A percentile compares a stretch with the other conserved stretches of the same genome.
phyloP scores from a whole-genome alignment of 106 monocot species.

The Platanthera guangdongensis region DNA sequence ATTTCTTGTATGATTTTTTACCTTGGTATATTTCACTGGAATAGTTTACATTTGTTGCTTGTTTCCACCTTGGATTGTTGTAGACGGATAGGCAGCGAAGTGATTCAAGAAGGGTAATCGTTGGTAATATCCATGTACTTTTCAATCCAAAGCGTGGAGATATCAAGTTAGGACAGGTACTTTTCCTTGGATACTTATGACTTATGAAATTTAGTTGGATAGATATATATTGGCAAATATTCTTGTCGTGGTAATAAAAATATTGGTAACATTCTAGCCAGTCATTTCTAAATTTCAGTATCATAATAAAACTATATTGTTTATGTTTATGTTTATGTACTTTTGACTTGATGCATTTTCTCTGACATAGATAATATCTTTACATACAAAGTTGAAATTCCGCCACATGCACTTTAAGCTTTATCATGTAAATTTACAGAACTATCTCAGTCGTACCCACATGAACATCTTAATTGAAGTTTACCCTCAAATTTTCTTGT shows the following conservation, averaged over 20 bases:
- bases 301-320: background rate
- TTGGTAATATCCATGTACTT: slow-evolving; percentile 65
- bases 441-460: too few species aligned
- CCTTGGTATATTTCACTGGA: background rate
- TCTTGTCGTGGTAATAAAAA: background rate
- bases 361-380: too few species aligned
- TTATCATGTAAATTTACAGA: too few species aligned
- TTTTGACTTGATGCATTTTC: too few species aligned
- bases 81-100: background rate
- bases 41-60: background rate
- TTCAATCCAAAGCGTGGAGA: slow-evolving; percentile 81
- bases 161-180: slow-evolving; percentile 77
- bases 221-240: background rate
- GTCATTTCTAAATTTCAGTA: background rate
- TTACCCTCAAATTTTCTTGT: too few species aligned
- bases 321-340: too few species aligned
- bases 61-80: background rate
- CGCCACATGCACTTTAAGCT: too few species aligned
- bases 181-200: background rate
- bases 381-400: too few species aligned
- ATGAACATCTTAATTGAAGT: too few species aligned
- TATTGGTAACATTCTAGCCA: background rate
- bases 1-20: background rate
- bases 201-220: background rate
- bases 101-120: slow-evolving; percentile 27